Evolutionary conservation across 2,329 filamentous ascomycete genomes (phyloP).

Genomic region (Phaeoacremonium minimum): DNA sequence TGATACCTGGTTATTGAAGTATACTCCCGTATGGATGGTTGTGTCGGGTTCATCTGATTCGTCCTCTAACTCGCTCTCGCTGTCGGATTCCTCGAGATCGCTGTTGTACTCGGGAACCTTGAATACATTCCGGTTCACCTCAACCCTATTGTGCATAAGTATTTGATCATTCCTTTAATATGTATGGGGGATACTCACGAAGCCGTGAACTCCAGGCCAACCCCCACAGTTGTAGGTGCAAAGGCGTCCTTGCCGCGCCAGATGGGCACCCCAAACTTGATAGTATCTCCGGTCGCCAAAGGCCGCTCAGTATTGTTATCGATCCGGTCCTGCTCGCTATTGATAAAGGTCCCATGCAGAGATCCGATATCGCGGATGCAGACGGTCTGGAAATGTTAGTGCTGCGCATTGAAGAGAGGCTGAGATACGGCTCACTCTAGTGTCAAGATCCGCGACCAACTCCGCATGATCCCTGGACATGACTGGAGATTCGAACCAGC

Average conservation of each 20-base stretch:
- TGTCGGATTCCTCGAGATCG: constrained; percentile 3
- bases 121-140: too few species aligned
- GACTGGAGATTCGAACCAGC: constrained; percentile 66
- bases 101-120: too few species aligned
- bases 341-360: constrained; percentile 49
- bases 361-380: constrained; percentile 42
- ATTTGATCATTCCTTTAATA: too few species aligned
- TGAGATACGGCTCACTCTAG: constrained; percentile 31
- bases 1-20: too few species aligned
- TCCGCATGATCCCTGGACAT: constrained; percentile 67
- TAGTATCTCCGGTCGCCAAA: constrained; percentile 26
- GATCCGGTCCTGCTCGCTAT: constrained; percentile 21
- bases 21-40: too few species aligned
- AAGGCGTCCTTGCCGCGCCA: constrained; percentile 25
- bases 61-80: constrained; percentile 4
- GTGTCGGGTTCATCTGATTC: constrained; percentile 1
- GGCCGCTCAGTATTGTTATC: constrained; percentile 6
- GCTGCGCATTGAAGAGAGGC: constrained; percentile 8
- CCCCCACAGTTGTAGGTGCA: constrained; percentile 17
- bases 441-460: constrained; percentile 36
- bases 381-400: constrained; percentile 31
- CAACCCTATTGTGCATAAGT: too few species aligned
- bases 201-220: constrained; percentile 14
- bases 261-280: constrained; percentile 35
- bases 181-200: constrained; percentile 14